Evolutionary conservation across 257 asterid species (phyloP), one percentile per base, ranked within the genome.

Genomic region (Leptodermis oblonga): DNA sequence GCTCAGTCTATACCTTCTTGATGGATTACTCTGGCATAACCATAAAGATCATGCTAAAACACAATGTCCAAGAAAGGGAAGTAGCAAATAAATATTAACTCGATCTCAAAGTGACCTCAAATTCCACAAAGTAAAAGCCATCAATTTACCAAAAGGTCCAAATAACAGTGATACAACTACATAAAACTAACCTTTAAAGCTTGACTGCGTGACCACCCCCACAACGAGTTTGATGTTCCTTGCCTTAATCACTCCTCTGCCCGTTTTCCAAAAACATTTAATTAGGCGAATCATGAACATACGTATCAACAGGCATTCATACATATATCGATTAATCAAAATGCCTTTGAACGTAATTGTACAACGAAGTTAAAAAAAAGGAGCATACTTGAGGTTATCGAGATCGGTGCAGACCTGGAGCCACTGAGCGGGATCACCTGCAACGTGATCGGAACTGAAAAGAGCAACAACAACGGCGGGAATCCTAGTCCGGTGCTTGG

Each of bases 351-450:
- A 61, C 28, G 18, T 26, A 18, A 43, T 42, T 13, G n/a, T 39
- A 15, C 30, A 25, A 6, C 25, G 53, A 26, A 53, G 45, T 28
- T 68, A 34, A 51, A 60, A 17, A 34, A 70, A 49, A 43, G 64
- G 53, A 54, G 28, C 84, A 42, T 86, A 91, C 97, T 89, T 91
- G 81, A 94, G 90, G 73, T 76, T 86, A n/a, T 91, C 99, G 61
- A 94, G 88, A 80, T 94, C 87, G 78, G 82, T 78, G 87, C 99
- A 94, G 89, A 94, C 92, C 89, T 89, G 95, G 30, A 79, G 93
- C 99, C 97, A 91, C 83, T 86, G 96, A 75, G 96, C 88, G 39
- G 99, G 99, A 75, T 94, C 97, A 18, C 95, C 97, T 7, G 85
- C 85, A 51, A 94, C 86, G 70, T 91, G 79, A 67, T 76, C 83